These are phyloP conservation scores for Ceratobasidium sp. DNA, from an alignment of 1,284 basidiomycete species.

Conservation along the genomic window DNA sequence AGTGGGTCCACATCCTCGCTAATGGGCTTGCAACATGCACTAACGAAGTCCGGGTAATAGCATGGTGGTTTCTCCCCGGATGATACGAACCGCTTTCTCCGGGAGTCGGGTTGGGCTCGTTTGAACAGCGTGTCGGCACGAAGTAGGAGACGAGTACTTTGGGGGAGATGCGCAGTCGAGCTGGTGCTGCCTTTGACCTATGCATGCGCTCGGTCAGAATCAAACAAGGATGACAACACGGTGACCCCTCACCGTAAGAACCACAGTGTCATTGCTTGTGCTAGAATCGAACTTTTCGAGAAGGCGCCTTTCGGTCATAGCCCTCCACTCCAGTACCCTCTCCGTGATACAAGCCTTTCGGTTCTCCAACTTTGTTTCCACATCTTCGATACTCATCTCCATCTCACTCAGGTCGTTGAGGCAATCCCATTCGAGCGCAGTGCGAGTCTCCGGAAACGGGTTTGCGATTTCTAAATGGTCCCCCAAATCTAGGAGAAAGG, in stretches of 20 bases:
- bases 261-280: not conserved
- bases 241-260: constrained; percentile 3
- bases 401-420: constrained; percentile 3
- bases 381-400: constrained; percentile 4
- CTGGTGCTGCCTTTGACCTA: constrained; percentile 21
- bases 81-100: not conserved
- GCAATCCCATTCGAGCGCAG: constrained; percentile 9
- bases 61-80: not conserved
- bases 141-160: constrained; percentile 10
- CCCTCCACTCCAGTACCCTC: constrained; percentile 7
- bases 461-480: not conserved
- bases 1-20: too few species aligned
- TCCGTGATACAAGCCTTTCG: not conserved
- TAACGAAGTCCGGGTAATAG: constrained; percentile 8
- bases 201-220: not conserved
- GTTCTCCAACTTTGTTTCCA: constrained; percentile 2
- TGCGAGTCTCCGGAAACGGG: constrained; percentile 9
- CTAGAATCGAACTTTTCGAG: not conserved
- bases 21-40: not conserved
- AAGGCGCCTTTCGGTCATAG: not conserved
- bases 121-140: constrained; percentile 32
- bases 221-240: not conserved
- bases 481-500: not conserved
- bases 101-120: not conserved
- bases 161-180: not conserved